Evolutionary conservation across 2,329 filamentous ascomycete genomes (phyloP), one percentile per base, ranked within the genome.

Genomic region (Aspergillus sp.): DNA sequence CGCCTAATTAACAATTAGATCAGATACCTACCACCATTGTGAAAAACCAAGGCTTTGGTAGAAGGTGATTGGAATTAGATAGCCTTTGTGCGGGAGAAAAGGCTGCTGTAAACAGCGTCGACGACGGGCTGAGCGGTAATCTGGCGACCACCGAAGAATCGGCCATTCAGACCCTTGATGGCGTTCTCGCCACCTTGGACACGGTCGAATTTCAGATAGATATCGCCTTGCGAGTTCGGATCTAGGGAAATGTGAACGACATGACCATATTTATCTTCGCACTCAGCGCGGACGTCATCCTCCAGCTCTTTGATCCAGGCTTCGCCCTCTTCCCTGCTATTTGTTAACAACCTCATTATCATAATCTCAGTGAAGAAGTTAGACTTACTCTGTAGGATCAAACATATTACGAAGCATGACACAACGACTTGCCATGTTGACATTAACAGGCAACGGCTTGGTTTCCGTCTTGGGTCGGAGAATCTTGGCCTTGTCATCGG

Each of bases 171-270:
- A 65, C 93, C 93, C 70, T 95, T 94, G 74, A 97, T 94, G 61
- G 93, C 93, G 67, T 96, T 97, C 73, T 96, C 89, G 67, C 91
- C 91, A 60, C 91, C 91, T 68, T 90, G 83, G 53, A 97, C 88
- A 64, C 89, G 86, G 72, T 95, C 90, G 74, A 98, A 98, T 72
- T 98, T 98, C 69, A 98, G 84, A 72, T 95, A 98, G 61, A 98
- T 91, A 67, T 98, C 93, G 72, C 93, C 93, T 70, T 87, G 83
- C 43, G 90, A 93, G 74, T 95, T 94, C 58, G 87, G 83, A 76
- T 97, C 91, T 72, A 95, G 81, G 60, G 90, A 82, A 72, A 97
- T 94, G 82, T 98, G 93, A 69, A 97, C 90, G 63, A 98, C 91
- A 62, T 91, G 88, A 64, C 93, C 93, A 77, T 97, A 98, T 78